Base-by-base conservation (phyloP, 257 asterid genomes). In the Thymus quinquecostatus region DNA sequence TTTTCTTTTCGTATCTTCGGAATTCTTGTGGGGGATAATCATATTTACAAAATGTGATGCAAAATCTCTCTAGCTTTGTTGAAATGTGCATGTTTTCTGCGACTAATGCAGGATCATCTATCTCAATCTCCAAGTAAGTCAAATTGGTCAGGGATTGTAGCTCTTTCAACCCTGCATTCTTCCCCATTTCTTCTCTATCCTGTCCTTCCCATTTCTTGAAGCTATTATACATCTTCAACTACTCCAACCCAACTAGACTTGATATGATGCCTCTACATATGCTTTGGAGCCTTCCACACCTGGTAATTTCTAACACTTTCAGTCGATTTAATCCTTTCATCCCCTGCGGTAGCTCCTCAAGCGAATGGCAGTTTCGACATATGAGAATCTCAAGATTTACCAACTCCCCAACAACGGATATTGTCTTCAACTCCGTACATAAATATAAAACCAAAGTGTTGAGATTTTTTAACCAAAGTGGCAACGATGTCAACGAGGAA, bases 381-480 rank as follows among this genome's bases (percentile, higher is more conserved):
- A 14, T 13, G 48, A 61, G 33, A 38, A 36, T 61, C 48, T 61
- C 67, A 38, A 61, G 67, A 61, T 41, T 38, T 61, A n/a, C 32
- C 4, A 64, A 45, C 6, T 56, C 14, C 1, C 61, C 61, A 9
- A 56, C 61, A 54, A 29, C 1, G 8, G 40, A 56, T 29, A 56
- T 29, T 56, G 40, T 29, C n/a, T 10, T 29, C 2, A 21, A 21
- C 21, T 21, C 21, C 21, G 0, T 0, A 21, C 21, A n/a, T n/a
- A n/a, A 21, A 21, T 21, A 21, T 21, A 21, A 21, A 21, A 21
- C 21, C 21, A 21, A 21, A 21, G 21, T 21, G 21, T 21, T 21
- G 21, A 21, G 21, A 21, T 21, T 21, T 21, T 21, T 21, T 21
- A 21, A 21, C 21, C n/a, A n/a, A n/a, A n/a, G 21, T 21, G 21